Percentiles rank a stretch among this genome's conserved stretches.
These are phyloP conservation scores for Glomus cerebriforme DNA, from an alignment of 192 early-diverging fungal genomes.

Conservation along the genomic window DNA sequence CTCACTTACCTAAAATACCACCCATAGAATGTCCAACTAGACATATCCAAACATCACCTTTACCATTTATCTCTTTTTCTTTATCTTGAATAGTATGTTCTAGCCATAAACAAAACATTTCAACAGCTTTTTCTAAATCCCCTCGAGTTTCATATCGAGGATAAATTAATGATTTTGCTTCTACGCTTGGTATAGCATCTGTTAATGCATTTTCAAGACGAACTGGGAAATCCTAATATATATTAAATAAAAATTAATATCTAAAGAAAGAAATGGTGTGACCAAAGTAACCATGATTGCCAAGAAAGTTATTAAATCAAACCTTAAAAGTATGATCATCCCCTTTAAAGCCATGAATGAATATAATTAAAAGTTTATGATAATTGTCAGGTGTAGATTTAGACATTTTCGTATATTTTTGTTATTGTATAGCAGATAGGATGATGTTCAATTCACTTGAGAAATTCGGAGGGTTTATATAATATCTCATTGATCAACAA, in stretches of 20 bases:
- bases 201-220: constrained; percentile 49
- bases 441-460: too few species aligned
- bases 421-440: too few species aligned
- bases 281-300: neutral
- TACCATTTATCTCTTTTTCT: neutral
- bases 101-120: constrained; percentile 53
- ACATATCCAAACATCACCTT: constrained; percentile 37
- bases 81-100: constrained; percentile 8
- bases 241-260: neutral
- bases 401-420: too few species aligned
- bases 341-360: constrained; percentile 62
- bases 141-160: constrained; percentile 62
- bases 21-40: constrained; percentile 60
- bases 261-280: neutral
- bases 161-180: constrained; percentile 54
- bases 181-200: constrained; percentile 38
- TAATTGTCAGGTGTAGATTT: neutral
- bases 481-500: too few species aligned
- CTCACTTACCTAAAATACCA: constrained; percentile 62
- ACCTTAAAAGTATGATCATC: constrained; percentile 52
- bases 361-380: constrained; percentile 54
- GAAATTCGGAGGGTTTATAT: too few species aligned
- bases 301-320: neutral
- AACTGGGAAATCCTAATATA: constrained; percentile 53
- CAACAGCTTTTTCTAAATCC: constrained; percentile 50